Evolutionary conservation across 257 asterid species (phyloP), one percentile per base, ranked within the genome.

Genomic region (Echites panduratus): DNA sequence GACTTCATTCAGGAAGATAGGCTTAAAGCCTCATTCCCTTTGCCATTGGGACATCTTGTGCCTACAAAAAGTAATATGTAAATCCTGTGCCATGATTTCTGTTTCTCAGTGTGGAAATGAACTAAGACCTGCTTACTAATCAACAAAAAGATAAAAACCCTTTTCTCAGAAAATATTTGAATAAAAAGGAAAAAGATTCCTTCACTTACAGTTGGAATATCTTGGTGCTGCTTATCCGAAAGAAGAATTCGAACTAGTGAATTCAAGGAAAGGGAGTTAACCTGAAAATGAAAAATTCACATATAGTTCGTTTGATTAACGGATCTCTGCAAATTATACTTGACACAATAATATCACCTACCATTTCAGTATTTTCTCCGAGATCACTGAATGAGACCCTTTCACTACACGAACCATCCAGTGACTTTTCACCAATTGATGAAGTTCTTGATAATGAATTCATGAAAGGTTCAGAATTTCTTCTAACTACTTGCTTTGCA

Each of bases 161-260:
- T 12, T 44, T 58, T 41, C 26, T 43, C 35, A 45, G 70, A 16
- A 20, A 41, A 16, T 48, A 49, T 14, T 48, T 29, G 16, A 32
- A 48, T 29, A 9, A 63, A 3, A 9, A 47, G 19, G 66, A 67
- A 14, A 32, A 71, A 45, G 41, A 32, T 66, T 61, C 17, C 65
- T 61, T 52, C 54, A 82, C 99, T 87, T 81, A 89, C 99, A 78
- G 76, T 20, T 43, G 98, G 95, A 74, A 94, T 85, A 44, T 94
- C 99, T 80, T 94, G 96, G 76, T 73, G 83, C 47, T 79, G 84
- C 85, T 85, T 89, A 73, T 86, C 96, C 27, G 83, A 77, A 70
- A 94, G 86, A 85, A 94, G 85, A 53, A 85, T 80, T 5, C 76
- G 83, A 52, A 94, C 85, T 52, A 87, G 88, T 44, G 66, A 64